These are phyloP conservation scores for Sesbania bispinosa DNA, from an alignment of 306 rosid species.

Conservation along the genomic window DNA sequence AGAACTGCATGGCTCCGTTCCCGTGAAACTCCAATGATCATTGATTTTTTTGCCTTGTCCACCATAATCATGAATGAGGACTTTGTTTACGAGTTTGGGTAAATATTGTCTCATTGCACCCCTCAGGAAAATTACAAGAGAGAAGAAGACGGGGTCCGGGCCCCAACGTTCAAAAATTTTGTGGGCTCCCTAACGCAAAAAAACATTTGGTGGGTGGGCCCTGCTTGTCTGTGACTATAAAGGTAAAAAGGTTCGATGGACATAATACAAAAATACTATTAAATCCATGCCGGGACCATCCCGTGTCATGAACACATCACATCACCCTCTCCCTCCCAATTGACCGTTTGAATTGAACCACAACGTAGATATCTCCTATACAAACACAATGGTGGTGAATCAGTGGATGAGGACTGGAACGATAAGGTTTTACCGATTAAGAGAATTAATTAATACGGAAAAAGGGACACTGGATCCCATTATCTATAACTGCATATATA, in stretches of 20 bases:
- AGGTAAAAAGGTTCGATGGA: neutral
- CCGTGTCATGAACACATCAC: slow-evolving; percentile 3
- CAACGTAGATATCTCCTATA: neutral
- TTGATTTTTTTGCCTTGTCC: neutral
- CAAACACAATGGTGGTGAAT: neutral
- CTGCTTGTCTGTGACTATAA: slow-evolving; percentile 14
- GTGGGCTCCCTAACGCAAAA: neutral
- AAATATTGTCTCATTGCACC: neutral
- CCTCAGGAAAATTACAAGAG: neutral
- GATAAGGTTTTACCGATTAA: neutral
- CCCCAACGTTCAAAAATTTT: slow-evolving; percentile 47
- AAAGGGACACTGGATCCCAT: neutral
- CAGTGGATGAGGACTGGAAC: neutral
- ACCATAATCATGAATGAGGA: slow-evolving; percentile 12
- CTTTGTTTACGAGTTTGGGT: slow-evolving; percentile 25
- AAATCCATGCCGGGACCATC: slow-evolving; percentile 55
- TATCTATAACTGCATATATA: neutral
- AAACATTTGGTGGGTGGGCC: neutral
- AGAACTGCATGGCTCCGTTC: neutral
- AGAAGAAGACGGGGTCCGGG: neutral
- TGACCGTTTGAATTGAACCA: slow-evolving; percentile 50
- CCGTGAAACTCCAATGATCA: slow-evolving; percentile 15
- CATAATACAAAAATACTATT: slow-evolving; percentile 34
- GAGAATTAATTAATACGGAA: neutral
- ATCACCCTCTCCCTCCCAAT: neutral